Evolutionary conservation across 768 basidiomycete genomes (phyloP), one percentile per base, ranked within the genome.

Genomic region (Pilatotrama ljubarskyi): DNA sequence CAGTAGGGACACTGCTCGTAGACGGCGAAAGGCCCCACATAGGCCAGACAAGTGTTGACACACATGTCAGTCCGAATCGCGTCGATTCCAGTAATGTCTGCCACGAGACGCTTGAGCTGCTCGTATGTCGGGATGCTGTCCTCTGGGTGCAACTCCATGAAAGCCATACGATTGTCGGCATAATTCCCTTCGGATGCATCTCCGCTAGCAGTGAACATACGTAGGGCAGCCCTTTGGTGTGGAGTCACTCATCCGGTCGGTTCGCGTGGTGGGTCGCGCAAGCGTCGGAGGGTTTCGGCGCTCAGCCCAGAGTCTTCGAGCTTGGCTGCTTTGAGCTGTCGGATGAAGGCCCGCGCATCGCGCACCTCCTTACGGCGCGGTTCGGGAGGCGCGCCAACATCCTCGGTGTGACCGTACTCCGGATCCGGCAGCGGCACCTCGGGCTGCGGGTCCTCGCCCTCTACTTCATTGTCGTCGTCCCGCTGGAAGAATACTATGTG

Each of bases 51-150:
- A 0, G 73, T 70, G 7, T 79, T 73, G 0, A 69, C 59, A 41
- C 80, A 83, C 78, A 82, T 82, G 55, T 81, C 72, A 6, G 72
- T 51, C 0, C 50, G 9, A 1, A 81, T 48, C 0, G 75, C 58
- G 10, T 71, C 59, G 8, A 83, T 65, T 0, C 81, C 76, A 8
- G 51, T 60, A 26, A 53, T 18, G 25, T 54, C 35, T 2, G 38
- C 36, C 35, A 61, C 41, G 17, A 41, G 26, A 1, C 47, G 25
- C 26, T 49, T 26, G 47, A 49, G 26, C 17, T 49, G 47, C 47
- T 49, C 29, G 26, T 49, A 49, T 9, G 47, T 32, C 15, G 47
- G 47, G 9, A 78, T 57, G 3, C 5, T 13, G 0, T 68, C 51
- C 2, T 54, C 48, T 5, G 52, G 42, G 5, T 72, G 65, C n/a